Evolutionary conservation across 768 basidiomycete species (phyloP), one percentile per base, ranked within the genome.

Genomic region (Floccularia luteovirens): DNA sequence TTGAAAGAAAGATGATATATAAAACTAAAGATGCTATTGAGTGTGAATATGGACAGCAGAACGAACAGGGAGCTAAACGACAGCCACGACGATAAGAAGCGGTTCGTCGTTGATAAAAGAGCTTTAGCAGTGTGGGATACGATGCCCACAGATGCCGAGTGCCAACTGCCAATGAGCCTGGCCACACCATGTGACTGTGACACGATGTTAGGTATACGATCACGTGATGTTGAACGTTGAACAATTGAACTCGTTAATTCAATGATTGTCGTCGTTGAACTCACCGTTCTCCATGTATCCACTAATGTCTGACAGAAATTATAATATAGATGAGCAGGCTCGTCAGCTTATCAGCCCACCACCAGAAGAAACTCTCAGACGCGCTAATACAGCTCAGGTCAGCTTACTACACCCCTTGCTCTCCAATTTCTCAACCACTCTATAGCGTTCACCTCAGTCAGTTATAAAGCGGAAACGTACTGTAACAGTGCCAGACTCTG

Each of bases 301-400:
- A 2, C 52, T 57, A 54, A 33, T 52, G 6, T 43, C 43, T n/a
- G 48, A 53, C 40, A 37, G 48, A 17, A 24, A 48, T 7, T 47
- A 40, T 34, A 56, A 54, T 24, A 36, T 42, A 0, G 42, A 13
- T 16, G 42, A 24, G 23, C 33, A 3, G 19, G 43, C 62, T 50
- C 48, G 57, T 43, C 58, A 62, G 45, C 52, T 63, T 30, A 77
- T 82, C 44, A 79, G 78, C 47, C 79, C 78, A 1, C 79, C 79
- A 2, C 79, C 79, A 1, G 79, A 82, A 47, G 79, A 82, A 46
- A 61, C 59, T 1, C 53, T 77, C 6, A 54, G 59, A 39, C 48
- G 52, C 25, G 43, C 50, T 14, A 49, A 50, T 23, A 54, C 59
- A 31, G 36, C 50, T 53, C 19, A 33, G n/a, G 22, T 35, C 31